These are phyloP conservation scores for Beta macrorhiza DNA, from an alignment of 179 eudicot species.

Conservation along the genomic window DNA sequence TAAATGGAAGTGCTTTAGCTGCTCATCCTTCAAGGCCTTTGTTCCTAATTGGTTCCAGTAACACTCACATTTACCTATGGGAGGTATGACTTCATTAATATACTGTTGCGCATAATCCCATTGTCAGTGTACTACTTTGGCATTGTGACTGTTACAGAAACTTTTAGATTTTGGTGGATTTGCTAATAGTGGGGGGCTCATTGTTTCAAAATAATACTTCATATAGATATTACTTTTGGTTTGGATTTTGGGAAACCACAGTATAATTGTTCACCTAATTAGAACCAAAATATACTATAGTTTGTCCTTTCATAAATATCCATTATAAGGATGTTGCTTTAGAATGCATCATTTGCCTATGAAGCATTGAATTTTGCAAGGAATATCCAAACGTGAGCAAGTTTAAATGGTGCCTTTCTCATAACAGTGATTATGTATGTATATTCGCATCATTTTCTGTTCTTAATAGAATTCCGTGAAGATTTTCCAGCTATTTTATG, in stretches of 20 bases:
- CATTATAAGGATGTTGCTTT: not conserved
- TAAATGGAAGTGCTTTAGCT: slow-evolving; percentile 70
- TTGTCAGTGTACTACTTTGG: slow-evolving; percentile 3
- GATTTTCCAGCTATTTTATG: not conserved
- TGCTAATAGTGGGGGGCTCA: not conserved
- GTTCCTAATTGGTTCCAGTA: slow-evolving; percentile 90
- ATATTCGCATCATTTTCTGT: too few species aligned
- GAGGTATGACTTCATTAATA: slow-evolving; percentile 54
- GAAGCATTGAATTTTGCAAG: too few species aligned
- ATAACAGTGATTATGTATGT: too few species aligned
- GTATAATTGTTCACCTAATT: not conserved
- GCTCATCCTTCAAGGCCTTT: slow-evolving; percentile 90
- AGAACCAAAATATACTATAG: not conserved
- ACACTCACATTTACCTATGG: slow-evolving; percentile 88
- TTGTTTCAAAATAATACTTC: not conserved
- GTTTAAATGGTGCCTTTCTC: too few species aligned
- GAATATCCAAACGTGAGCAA: too few species aligned
- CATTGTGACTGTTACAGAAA: not conserved
- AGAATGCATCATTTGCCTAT: too few species aligned
- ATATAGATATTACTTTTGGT: not conserved
- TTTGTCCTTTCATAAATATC: not conserved
- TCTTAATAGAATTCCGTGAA: not conserved
- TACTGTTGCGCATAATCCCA: not conserved
- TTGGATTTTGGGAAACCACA: not conserved
- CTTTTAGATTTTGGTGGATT: not conserved